A percentile compares a stretch with the other conserved stretches of the same genome.
These are phyloP conservation scores for Tetrahymena malaccensis DNA, from an alignment of 73 alveolate species.

Conservation along the genomic window DNA sequence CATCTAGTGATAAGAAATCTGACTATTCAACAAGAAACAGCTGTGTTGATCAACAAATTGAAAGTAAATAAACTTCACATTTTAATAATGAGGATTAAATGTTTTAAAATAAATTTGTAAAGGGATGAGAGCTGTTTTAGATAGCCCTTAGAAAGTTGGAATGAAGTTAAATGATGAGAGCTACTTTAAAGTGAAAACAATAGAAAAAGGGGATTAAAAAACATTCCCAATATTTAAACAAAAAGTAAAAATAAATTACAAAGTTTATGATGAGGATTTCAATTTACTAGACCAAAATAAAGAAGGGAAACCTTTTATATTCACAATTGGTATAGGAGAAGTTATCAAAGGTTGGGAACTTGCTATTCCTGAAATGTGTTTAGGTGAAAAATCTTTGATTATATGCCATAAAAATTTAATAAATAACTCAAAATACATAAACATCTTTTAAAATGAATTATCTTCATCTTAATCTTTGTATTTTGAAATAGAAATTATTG, in stretches of 20 bases:
- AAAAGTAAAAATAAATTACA: background rate
- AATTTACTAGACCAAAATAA: background rate
- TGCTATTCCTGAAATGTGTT: background rate
- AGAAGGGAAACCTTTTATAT: background rate
- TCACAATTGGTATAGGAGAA: background rate
- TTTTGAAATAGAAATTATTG: background rate
- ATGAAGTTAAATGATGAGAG: background rate
- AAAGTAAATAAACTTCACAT: background rate
- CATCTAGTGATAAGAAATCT: background rate
- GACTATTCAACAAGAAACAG: background rate
- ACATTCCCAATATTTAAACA: background rate
- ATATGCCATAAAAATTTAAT: background rate
- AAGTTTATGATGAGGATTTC: background rate
- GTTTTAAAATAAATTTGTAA: background rate
- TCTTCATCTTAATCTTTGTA: background rate
- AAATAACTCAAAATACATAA: background rate
- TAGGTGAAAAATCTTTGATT: background rate
- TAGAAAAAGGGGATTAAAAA: background rate
- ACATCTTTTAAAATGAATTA: background rate
- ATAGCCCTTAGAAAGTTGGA: background rate
- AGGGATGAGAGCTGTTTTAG: background rate
- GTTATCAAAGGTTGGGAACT: background rate
- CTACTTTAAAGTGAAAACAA: background rate
- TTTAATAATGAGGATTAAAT: background rate
- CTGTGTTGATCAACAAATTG: background rate